Evolutionary conservation across 768 basidiomycete species (phyloP), one percentile per base, ranked within the genome.

Genomic region (Gloeopeniophorella convolvens): DNA sequence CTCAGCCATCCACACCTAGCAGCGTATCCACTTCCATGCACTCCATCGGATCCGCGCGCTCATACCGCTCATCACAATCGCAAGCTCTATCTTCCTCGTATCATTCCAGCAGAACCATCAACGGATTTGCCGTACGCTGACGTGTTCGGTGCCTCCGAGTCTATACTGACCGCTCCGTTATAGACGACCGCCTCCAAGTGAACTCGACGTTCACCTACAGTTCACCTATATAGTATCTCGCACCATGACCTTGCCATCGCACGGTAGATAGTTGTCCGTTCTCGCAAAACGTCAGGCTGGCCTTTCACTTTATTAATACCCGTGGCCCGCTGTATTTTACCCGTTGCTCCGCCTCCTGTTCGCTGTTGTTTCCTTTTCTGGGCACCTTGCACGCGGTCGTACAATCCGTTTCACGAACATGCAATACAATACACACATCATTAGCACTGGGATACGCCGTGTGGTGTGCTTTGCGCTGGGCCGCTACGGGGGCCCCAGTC

Each of bases 101-200:
- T 66, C 80, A 83, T 63, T 83, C 85, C 57, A 85, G 78, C 68
- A 77, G 85, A 60, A 82, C 85, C 54, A 68, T 88, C 70, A 83
- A 73, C 62, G 78, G 85, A 64, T 75, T 81, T 67, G 75, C 76
- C 66, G 83, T 85, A 59, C 37, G 57, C 50, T 42, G 20, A 50
- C 13, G n/a, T 23, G 18, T 31, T 45, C 46, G 40, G 51, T 42
- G 46, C 16, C 15, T 64, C 52, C 57, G 65, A 52, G 45, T 49
- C 43, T 50, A 28, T 26, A 37, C 48, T 48, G 45, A 48, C 49
- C 20, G 16, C 27, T 23, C 36, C 3, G 20, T 15, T 50, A 30
- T 37, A 57, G 56, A 55, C 56, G 42, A 55, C 52, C 13, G 41
- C 47, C 33, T 15, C 45, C 28, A 57, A 57, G 48, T 57, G 53